Evolutionary conservation across 2,329 filamentous ascomycete genomes (phyloP).

Genomic region (Penicillium paneum): DNA sequence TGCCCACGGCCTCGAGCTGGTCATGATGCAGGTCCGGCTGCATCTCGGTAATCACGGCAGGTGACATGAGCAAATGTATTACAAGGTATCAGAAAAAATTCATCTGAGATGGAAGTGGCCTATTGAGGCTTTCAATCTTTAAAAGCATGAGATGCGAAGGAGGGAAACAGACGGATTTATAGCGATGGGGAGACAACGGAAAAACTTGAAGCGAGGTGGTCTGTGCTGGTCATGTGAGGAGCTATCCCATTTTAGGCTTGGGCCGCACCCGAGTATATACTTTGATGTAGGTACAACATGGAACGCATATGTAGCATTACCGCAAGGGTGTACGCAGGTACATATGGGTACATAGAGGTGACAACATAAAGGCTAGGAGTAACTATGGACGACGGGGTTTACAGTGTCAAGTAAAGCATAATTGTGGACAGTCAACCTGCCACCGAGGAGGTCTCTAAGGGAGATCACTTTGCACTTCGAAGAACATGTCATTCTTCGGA

Average conservation of each 20-base stretch:
- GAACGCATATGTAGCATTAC: not conserved
- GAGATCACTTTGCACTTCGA: not conserved
- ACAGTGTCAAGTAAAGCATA: not conserved
- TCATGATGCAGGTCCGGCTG: slow-evolving; percentile 32
- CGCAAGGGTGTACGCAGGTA: not conserved
- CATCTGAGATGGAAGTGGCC: slow-evolving; percentile 20
- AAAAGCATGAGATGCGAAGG: slow-evolving; percentile 19
- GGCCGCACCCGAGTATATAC: not conserved
- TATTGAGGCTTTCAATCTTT: slow-evolving; percentile 26
- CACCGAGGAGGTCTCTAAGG: too few species aligned
- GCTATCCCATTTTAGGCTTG: not conserved
- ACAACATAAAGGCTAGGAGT: too few species aligned
- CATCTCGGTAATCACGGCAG: slow-evolving; percentile 27
- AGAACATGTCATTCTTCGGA: not conserved
- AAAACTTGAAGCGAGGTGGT: slow-evolving; percentile 37
- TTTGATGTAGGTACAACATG: too few species aligned
- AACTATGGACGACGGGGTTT: not conserved
- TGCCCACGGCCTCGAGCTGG: slow-evolving; percentile 37
- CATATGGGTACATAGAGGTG: not conserved
- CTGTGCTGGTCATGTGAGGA: slow-evolving; percentile 32
- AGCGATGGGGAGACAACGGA: slow-evolving; percentile 15
- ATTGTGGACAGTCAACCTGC: not conserved
- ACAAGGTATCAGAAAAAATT: slow-evolving; percentile 21
- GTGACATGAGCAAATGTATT: slow-evolving; percentile 29
- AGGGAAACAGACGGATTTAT: slow-evolving; percentile 18